phyloP scores from a whole-genome alignment of 192 early-diverging fungal species.

The Entomortierella lignicola region DNA sequence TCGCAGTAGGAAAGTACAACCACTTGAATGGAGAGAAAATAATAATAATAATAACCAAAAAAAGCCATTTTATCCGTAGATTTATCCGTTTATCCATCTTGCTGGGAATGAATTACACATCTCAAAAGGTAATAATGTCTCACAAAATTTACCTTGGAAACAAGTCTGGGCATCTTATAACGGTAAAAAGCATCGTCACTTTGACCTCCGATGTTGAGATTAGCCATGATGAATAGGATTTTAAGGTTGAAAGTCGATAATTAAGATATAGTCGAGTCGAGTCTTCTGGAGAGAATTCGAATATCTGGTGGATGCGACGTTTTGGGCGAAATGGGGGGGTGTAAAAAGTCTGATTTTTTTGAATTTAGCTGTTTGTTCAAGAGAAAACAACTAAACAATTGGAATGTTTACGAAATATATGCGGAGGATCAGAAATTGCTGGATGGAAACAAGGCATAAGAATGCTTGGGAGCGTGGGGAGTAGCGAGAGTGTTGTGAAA shows the following conservation, averaged over 20 bases:
- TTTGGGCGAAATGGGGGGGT: constrained; percentile 44
- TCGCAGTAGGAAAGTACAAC: not conserved
- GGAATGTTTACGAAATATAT: constrained; percentile 30
- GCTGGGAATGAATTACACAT: too few species aligned
- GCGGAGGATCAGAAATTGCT: constrained; percentile 44
- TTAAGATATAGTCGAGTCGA: constrained; percentile 54
- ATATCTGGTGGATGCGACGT: constrained; percentile 50
- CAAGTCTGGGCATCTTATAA: constrained; percentile 98
- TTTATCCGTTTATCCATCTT: too few species aligned
- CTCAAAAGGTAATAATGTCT: too few species aligned
- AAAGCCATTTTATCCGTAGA: too few species aligned
- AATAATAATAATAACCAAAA: too few species aligned
- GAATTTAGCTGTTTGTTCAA: constrained; percentile 10
- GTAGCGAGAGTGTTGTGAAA: constrained; percentile 13
- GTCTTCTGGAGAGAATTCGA: constrained; percentile 40
- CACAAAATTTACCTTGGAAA: constrained; percentile 67
- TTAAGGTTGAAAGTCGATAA: not conserved
- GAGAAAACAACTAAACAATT: constrained; percentile 26
- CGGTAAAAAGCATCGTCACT: constrained; percentile 95
- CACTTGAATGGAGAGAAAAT: not conserved
- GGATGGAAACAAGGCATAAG: constrained; percentile 57
- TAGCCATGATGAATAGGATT: constrained; percentile 67
- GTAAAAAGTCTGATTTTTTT: not conserved
- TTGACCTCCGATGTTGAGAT: constrained; percentile 91
- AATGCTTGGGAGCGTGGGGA: constrained; percentile 42